Percentiles rank a stretch among this genome's conserved stretches.
Evolutionary conservation across 2,329 filamentous ascomycete genomes (phyloP).

Genomic region (Curvularia hawaiiensis): DNA sequence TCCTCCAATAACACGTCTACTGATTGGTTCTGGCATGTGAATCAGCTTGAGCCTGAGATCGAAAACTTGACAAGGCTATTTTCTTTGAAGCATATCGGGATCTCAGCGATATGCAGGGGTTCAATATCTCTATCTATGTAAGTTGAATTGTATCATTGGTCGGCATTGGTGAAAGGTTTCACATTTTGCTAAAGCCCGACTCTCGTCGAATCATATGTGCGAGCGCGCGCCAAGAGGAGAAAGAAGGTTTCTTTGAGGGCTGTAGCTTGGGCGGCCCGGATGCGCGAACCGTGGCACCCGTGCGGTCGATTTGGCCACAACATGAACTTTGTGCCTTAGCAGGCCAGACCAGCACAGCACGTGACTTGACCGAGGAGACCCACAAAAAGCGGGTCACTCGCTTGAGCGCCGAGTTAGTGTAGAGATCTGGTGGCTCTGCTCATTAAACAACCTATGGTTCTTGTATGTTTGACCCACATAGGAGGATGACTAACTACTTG

Average conservation of each 20-base stretch:
- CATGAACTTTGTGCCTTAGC: slow-evolving; percentile 3
- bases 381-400: not conserved
- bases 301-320: not conserved
- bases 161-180: not conserved
- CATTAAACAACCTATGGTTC: not conserved
- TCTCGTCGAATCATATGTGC: not conserved
- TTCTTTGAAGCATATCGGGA: not conserved
- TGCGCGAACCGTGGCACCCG: slow-evolving; percentile 3
- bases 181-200: not conserved
- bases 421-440: not conserved
- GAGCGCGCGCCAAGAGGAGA: not conserved
- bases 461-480: not conserved
- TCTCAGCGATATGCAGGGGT: not conserved
- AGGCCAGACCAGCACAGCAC: not conserved
- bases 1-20: not conserved
- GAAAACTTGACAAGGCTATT: not conserved
- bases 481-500: not conserved
- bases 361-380: not conserved
- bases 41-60: not conserved
- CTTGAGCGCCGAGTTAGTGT: not conserved
- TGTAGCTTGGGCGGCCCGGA: not conserved
- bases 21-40: not conserved
- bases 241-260: not conserved
- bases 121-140: not conserved
- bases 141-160: not conserved